A percentile compares a stretch with the other conserved stretches of the same genome.
These are phyloP conservation scores for Torulaspora microellipsoides DNA, from an alignment of 805 yeast genomes.

Conservation along the genomic window DNA sequence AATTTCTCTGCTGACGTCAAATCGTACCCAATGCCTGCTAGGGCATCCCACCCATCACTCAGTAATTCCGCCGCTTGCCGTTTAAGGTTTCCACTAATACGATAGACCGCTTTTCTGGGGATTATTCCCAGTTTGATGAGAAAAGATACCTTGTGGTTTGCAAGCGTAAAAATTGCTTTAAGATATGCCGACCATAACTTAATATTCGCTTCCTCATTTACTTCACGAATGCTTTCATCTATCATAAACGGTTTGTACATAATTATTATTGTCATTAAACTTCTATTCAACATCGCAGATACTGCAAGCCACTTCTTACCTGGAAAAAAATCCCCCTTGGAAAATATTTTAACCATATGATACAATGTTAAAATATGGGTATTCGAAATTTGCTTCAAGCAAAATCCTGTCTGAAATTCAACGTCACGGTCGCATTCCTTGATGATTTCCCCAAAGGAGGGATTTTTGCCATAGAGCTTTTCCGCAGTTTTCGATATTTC, in stretches of 20 bases:
- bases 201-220: conserved; percentile 23
- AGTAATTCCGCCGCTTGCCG: conserved; percentile 52
- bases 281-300: conserved; percentile 52
- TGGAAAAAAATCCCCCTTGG: conserved; percentile 59
- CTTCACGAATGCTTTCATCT: conserved; percentile 44
- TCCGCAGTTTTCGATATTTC: conserved; percentile 50
- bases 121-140: conserved; percentile 66
- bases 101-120: conserved; percentile 65
- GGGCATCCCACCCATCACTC: conserved; percentile 63
- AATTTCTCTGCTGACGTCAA: conserved; percentile 51
- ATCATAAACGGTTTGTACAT: conserved; percentile 49
- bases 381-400: conserved; percentile 38
- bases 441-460: conserved; percentile 43
- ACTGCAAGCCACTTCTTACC: conserved; percentile 69
- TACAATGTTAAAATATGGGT: conserved; percentile 43
- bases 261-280: conserved; percentile 50
- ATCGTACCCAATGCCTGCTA: conserved; percentile 58
- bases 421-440: conserved; percentile 35
- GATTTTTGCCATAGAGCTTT: conserved; percentile 36
- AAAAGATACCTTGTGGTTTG: conserved; percentile 63
- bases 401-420: conserved; percentile 40
- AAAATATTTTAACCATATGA: conserved; percentile 46
- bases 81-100: conserved; percentile 60
- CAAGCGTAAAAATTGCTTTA: conserved; percentile 51
- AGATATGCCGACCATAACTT: conserved; percentile 66